A percentile compares a stretch with the other conserved stretches of the same genome.
phyloP scores from a whole-genome alignment of 2,329 filamentous ascomycete species.

The Cercospora janseana region DNA sequence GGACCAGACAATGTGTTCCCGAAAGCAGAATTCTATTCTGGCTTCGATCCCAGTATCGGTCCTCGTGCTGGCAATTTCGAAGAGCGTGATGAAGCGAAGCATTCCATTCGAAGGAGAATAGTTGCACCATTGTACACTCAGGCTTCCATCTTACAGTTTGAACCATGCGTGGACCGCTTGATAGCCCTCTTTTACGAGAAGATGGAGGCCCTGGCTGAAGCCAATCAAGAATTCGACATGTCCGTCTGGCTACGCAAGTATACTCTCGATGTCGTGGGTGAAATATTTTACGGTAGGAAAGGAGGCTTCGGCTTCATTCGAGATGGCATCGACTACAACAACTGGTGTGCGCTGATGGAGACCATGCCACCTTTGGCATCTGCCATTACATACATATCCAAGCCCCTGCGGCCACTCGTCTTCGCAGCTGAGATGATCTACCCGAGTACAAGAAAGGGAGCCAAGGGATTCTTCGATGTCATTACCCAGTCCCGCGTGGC shows the following conservation, averaged over 20 bases:
- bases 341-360: conserved; percentile 13
- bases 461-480: conserved; percentile 9
- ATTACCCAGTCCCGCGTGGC: conserved; percentile 11
- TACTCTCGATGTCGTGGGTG: conserved; percentile 17
- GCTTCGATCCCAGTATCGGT: conserved; percentile 10
- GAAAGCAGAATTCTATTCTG: conserved; percentile 23
- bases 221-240: conserved; percentile 8
- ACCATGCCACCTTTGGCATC: conserved; percentile 13
- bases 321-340: conserved; percentile 19
- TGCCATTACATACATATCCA: conserved; percentile 14
- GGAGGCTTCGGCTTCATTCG: conserved; percentile 15
- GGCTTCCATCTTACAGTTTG: conserved; percentile 9
- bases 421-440: conserved; percentile 16
- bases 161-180: conserved; percentile 15
- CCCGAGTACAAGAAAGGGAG: conserved; percentile 4
- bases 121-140: conserved; percentile 16
- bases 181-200: conserved; percentile 12
- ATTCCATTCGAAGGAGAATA: conserved; percentile 5
- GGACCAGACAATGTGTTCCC: conserved; percentile 25
- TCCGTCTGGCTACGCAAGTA: conserved; percentile 16
- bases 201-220: conserved; percentile 5
- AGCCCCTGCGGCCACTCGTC: conserved; percentile 2
- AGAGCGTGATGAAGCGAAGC: conserved; percentile 10
- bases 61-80: conserved; percentile 13
- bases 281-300: conserved; percentile 17